phyloP scores from a whole-genome alignment of 2,329 filamentous ascomycete genomes.

The Fusarium fracticaudum region DNA sequence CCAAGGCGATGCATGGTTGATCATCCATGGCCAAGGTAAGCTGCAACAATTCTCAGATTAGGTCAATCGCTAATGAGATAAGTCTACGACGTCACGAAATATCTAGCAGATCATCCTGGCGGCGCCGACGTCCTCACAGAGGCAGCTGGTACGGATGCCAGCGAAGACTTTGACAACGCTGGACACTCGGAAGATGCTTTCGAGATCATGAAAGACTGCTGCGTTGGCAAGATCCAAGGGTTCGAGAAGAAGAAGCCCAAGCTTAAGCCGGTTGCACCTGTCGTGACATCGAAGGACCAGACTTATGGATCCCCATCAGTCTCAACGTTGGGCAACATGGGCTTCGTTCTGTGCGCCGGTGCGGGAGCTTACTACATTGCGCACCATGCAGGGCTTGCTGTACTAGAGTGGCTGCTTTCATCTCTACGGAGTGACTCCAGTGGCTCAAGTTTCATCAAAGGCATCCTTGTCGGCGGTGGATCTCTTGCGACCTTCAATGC shows the following conservation, averaged over 20 bases:
- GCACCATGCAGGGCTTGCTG: neutral
- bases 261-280: constrained; percentile 17
- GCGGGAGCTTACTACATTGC: neutral
- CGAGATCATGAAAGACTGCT: constrained; percentile 53
- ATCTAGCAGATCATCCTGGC: constrained; percentile 70
- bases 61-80: accelerated
- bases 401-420: neutral
- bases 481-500: constrained; percentile 40
- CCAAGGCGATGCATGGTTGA: neutral
- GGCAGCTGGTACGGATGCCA: constrained; percentile 80
- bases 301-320: neutral
- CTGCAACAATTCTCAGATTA: accelerated
- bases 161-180: constrained; percentile 83
- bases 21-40: neutral
- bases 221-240: constrained; percentile 51
- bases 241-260: constrained; percentile 21
- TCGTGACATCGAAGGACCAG: accelerated
- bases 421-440: neutral
- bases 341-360: neutral
- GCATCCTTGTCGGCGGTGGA: constrained; percentile 7
- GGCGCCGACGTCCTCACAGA: constrained; percentile 82
- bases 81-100: constrained; percentile 69
- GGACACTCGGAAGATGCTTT: constrained; percentile 76
- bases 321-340: neutral
- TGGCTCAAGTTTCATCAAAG: constrained; percentile 23